Percentiles rank a stretch among this genome's conserved stretches.
phyloP scores from a whole-genome alignment of 768 basidiomycete species.

The Daedaleopsis nitida region DNA sequence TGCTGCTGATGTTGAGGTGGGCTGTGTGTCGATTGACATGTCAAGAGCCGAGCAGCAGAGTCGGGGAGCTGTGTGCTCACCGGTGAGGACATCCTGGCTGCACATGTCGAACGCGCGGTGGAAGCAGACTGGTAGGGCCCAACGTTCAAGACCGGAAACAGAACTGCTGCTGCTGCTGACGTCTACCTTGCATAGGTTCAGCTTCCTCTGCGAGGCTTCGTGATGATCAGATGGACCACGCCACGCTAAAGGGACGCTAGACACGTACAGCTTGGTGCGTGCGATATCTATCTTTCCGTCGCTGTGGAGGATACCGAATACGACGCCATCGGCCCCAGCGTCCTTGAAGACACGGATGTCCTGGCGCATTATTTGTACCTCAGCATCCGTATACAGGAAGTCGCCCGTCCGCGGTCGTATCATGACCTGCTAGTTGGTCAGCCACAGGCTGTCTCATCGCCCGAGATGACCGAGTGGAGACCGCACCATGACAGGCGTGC shows the following conservation, averaged over 20 bases:
- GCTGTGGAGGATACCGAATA: constrained; percentile 61
- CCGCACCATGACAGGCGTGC: constrained; percentile 68
- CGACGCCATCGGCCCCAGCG: constrained; percentile 62
- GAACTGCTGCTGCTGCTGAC: background rate
- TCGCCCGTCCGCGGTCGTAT: constrained; percentile 79
- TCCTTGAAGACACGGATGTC: constrained; percentile 67
- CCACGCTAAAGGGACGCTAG: background rate
- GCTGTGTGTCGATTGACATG: constrained; percentile 23
- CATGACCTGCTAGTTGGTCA: constrained; percentile 56
- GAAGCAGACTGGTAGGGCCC: constrained; percentile 66
- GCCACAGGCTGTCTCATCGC: background rate
- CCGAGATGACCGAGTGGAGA: background rate
- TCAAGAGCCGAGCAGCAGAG: background rate
- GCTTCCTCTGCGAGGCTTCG: constrained; percentile 59
- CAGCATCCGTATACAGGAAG: constrained; percentile 69
- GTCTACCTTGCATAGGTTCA: constrained; percentile 62
- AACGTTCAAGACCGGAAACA: background rate
- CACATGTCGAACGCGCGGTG: constrained; percentile 79
- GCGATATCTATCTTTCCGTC: constrained; percentile 62
- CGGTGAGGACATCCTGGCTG: constrained; percentile 51
- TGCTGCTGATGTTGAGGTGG: constrained; percentile 47
- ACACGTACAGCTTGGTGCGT: constrained; percentile 54
- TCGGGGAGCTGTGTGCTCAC: constrained; percentile 34
- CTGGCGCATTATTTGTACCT: constrained; percentile 72
- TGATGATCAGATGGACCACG: background rate